Conservation (phyloP, 2,329 filamentous ascomycete species). For the Aspergillus fructus region DNA sequence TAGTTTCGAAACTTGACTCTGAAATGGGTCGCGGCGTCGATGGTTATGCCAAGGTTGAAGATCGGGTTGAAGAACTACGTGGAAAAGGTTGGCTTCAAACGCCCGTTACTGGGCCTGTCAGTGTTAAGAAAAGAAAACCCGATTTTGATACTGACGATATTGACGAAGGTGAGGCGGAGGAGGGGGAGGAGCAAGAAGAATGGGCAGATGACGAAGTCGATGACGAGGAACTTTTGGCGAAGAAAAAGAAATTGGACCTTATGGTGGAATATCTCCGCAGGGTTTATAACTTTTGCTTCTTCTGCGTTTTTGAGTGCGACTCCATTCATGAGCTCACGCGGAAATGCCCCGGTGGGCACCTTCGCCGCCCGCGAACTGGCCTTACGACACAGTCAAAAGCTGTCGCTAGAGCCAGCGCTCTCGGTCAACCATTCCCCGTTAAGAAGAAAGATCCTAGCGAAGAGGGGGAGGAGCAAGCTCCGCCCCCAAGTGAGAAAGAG, state of each 20-base stretch:
- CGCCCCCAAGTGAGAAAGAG: slow-evolving; percentile 71
- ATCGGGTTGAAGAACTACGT: slow-evolving; percentile 78
- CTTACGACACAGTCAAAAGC: slow-evolving; percentile 79
- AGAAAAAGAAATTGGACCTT: slow-evolving; percentile 96
- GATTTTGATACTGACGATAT: slow-evolving; percentile 39
- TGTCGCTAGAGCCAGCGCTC: slow-evolving; percentile 80
- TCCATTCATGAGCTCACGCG: slow-evolving; percentile 93
- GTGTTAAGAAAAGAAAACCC: slow-evolving; percentile 58
- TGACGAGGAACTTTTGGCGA: slow-evolving; percentile 81
- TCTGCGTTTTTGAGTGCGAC: slow-evolving; percentile 98
- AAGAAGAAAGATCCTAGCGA: slow-evolving; percentile 70
- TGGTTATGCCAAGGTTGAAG: slow-evolving; percentile 76
- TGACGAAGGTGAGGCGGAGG: slow-evolving; percentile 66
- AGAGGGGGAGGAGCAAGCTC: slow-evolving; percentile 63
- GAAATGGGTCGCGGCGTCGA: slow-evolving; percentile 78
- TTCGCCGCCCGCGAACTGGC: slow-evolving; percentile 84
- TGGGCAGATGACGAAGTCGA: slow-evolving; percentile 71
- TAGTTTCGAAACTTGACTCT: slow-evolving; percentile 80
- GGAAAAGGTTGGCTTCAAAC: slow-evolving; percentile 75
- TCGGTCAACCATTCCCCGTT: slow-evolving; percentile 77
- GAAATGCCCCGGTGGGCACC: slow-evolving; percentile 96
- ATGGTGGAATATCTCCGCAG: slow-evolving; percentile 94
- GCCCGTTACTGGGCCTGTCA: slow-evolving; percentile 42
- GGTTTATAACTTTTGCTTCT: slow-evolving; percentile 99
- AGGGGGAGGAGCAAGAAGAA: slow-evolving; percentile 75